Conservation (phyloP, 1,284 basidiomycete species). For the Anthracocystis walkeri region DNA sequence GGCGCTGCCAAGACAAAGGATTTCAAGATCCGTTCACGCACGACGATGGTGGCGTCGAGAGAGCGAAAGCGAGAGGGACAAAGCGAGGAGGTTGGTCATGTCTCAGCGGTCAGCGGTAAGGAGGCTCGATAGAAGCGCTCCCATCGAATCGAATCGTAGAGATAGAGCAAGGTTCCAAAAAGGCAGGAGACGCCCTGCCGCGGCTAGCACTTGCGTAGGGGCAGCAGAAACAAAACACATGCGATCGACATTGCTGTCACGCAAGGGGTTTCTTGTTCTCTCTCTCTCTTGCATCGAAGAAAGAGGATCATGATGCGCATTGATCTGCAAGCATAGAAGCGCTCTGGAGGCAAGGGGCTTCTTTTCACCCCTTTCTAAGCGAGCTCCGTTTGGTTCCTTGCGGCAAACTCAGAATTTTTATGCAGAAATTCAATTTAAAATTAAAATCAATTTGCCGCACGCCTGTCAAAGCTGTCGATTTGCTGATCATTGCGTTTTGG, state of each 20-base stretch:
- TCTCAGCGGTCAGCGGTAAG: conserved; percentile 11
- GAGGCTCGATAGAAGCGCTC: not conserved
- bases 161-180: too few species aligned
- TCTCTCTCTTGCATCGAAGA: not conserved
- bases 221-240: conserved; percentile 3
- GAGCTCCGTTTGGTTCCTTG: not conserved
- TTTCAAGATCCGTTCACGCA: conserved; percentile 5
- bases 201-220: not conserved
- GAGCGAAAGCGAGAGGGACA: not conserved
- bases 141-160: not conserved
- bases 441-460: not conserved
- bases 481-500: too few species aligned
- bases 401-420: not conserved
- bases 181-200: too few species aligned
- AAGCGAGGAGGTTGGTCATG: conserved; percentile 7
- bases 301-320: too few species aligned
- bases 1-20: not conserved
- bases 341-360: conserved; percentile 6
- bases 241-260: conserved; percentile 10
- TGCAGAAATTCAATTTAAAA: not conserved
- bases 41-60: not conserved
- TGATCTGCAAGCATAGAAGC: conserved; percentile 4
- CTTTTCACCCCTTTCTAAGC: not conserved
- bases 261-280: conserved; percentile 2
- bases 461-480: not conserved